Base-by-base conservation (phyloP, 1,284 basidiomycete species). In the Fistulina hepatica region DNA sequence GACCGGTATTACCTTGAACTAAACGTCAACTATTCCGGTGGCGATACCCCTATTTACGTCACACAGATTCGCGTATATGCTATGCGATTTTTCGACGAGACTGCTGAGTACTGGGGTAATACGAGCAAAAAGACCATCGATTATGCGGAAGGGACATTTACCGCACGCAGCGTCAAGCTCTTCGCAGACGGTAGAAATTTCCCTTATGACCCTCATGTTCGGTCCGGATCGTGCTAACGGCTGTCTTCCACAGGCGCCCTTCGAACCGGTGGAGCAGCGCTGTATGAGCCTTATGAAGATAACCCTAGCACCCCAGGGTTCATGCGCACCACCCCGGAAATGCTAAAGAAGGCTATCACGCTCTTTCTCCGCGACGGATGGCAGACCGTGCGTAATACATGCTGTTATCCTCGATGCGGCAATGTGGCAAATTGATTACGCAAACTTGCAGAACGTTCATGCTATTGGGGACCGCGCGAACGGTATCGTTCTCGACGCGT, bases 401-500 rank as follows among this genome's bases (percentile, higher is more conserved):
- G n/a, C 11, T 36, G 19, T 34, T 30, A 24, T 35, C n/a, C 5
- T 21, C 28, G 21, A 24, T 24, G 15, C 26, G 22, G 24, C 21
- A 16, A 34, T 15, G 15, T 35, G 37, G 34, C 27, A 26, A 5
- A 11, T 15, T 8, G 10, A 11, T 40, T 30, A 13, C 37, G 19
- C 22, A 15, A 7, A 38, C 39, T 13, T 44, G 15, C 45, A 89
- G 82, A 90, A 90, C 50, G 76, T 89, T 8, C 90, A 94, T 58
- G 85, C 85, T 9, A 92, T 95, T 28, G 92, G 92, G 8, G 92
- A 95, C 57, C 73, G 81, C 34, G 90, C 91, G 22, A 94, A 94
- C 53, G 71, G 78, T 20, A 67, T 91, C 27, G 80, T 93, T 9
- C 59, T 95, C 20, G 77, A 92, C 53, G 76, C 78, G 0, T 90